phyloP scores from a whole-genome alignment of 2,329 filamentous ascomycete species.

The Monilinia fructicola region DNA sequence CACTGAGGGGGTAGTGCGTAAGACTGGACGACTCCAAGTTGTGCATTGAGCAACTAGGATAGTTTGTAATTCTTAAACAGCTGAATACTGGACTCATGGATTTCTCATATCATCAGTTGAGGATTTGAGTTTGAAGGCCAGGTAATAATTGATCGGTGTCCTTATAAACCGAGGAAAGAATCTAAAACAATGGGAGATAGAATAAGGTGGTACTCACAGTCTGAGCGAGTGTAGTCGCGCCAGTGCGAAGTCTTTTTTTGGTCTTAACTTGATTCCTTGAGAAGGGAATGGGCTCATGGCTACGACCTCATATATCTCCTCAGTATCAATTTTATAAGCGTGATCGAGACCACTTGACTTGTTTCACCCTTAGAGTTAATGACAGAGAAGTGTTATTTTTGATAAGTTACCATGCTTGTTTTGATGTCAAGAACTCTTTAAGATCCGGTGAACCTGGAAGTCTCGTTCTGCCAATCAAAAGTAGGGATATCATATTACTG shows the following conservation, averaged over 20 bases:
- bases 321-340: no score
- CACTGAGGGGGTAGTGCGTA: not conserved
- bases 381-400: no score
- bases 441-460: no score
- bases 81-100: not conserved
- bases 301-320: no score
- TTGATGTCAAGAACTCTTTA: not conserved
- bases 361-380: no score
- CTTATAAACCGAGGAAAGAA: not conserved
- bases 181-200: not conserved
- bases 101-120: not conserved
- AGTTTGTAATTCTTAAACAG: not conserved
- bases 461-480: no score
- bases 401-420: not conserved
- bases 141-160: no score
- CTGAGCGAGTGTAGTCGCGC: not conserved
- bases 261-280: not conserved
- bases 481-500: no score
- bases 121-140: not conserved
- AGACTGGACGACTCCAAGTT: not conserved
- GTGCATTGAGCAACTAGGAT: no score
- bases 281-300: not conserved
- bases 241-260: not conserved
- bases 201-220: not conserved
- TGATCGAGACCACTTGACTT: no score